These are phyloP conservation scores for Saturnispora ahearnii DNA, from an alignment of 805 yeast genomes.

Conservation along the genomic window DNA sequence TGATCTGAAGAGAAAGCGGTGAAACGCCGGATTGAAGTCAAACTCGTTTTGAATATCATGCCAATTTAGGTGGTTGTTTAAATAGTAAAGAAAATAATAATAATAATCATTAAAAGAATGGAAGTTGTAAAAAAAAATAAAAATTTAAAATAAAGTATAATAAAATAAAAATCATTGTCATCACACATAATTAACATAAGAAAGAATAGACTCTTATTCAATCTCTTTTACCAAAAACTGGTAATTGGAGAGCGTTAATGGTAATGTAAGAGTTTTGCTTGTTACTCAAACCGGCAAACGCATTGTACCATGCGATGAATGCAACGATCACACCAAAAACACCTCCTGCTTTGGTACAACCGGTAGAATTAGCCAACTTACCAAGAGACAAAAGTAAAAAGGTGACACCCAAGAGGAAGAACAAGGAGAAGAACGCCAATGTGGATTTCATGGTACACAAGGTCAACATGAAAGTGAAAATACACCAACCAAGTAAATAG, in stretches of 20 bases:
- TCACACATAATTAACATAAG: background rate
- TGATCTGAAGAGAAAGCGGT: background rate
- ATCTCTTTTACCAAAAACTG: slow-evolving; percentile 19
- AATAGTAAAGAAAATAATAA: too few species aligned
- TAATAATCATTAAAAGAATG: too few species aligned
- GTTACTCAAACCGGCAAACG: slow-evolving; percentile 61
- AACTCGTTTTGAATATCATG: too few species aligned
- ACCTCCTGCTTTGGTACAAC: slow-evolving; percentile 48
- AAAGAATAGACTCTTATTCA: too few species aligned
- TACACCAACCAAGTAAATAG: slow-evolving; percentile 53
- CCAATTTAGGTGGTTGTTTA: too few species aligned
- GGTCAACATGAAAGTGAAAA: slow-evolving; percentile 51
- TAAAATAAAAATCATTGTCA: background rate
- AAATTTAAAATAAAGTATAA: too few species aligned
- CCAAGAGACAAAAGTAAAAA: slow-evolving; percentile 45
- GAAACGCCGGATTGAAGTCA: background rate
- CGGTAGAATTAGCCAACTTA: slow-evolving; percentile 35
- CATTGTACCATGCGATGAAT: slow-evolving; percentile 60
- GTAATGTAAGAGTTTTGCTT: slow-evolving; percentile 53
- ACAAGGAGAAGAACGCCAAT: slow-evolving; percentile 42
- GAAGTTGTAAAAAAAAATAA: too few species aligned
- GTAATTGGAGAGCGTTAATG: slow-evolving; percentile 25
- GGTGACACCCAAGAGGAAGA: slow-evolving; percentile 45
- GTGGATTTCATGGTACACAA: slow-evolving; percentile 51
- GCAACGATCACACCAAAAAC: slow-evolving; percentile 54